phyloP scores from a whole-genome alignment of 163 green algal species.

The Scenedesmus sp. region DNA sequence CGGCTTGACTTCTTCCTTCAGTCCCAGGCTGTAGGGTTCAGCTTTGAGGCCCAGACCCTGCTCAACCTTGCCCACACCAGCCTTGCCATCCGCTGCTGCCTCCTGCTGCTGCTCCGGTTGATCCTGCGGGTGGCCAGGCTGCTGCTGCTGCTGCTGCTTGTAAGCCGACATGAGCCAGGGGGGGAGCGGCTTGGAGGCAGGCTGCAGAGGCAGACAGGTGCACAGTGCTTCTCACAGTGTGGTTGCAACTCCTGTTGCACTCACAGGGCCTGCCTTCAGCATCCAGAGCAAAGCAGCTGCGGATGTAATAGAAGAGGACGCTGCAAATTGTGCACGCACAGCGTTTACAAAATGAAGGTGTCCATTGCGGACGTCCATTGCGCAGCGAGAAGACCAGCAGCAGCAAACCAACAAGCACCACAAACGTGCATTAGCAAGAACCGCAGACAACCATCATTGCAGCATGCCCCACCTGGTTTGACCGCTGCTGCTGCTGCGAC shows the following conservation, averaged over 20 bases:
- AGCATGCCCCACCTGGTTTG: not conserved
- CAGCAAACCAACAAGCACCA: not conserved
- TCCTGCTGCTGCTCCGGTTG: not conserved
- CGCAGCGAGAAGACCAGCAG: not conserved
- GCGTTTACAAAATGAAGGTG: not conserved
- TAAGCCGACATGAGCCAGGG: conserved; percentile 29
- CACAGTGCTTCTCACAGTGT: not conserved
- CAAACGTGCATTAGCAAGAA: not conserved
- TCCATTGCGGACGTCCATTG: not conserved
- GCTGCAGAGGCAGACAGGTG: not conserved
- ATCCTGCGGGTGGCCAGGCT: not conserved
- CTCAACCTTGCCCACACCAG: conserved; percentile 1
- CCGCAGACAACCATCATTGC: not conserved
- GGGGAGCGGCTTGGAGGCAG: conserved; percentile 25
- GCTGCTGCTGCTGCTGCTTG: conserved; percentile 33
- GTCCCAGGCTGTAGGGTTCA: not conserved
- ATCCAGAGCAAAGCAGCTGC: not conserved
- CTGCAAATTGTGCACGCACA: not conserved
- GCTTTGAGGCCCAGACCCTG: conserved; percentile 15
- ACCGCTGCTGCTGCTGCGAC: not conserved
- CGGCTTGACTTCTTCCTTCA: conserved; percentile 14
- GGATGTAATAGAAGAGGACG: too few relatives aligned
- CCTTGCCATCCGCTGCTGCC: not conserved
- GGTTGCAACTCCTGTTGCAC: not conserved
- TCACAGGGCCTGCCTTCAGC: not conserved